Evolutionary conservation across 2,329 filamentous ascomycete species (phyloP).

Genomic region (Ascochyta lentis): DNA sequence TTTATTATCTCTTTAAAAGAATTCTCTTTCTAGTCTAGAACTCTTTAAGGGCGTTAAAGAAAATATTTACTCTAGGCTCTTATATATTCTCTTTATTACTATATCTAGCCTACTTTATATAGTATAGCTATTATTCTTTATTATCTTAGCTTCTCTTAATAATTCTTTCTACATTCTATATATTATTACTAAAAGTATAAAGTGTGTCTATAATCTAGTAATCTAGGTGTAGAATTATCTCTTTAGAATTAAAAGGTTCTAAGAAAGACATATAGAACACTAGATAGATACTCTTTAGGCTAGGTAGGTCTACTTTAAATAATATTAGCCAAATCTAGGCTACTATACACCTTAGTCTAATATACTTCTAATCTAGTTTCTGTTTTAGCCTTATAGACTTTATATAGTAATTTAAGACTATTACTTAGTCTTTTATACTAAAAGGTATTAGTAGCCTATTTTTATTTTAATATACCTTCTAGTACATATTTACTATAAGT

Average conservation of each 20-base stretch:
- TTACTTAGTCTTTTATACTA: not conserved
- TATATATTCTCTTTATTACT: no score
- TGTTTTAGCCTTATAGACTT: not conserved
- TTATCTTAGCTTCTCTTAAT: no score
- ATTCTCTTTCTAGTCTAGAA: no score
- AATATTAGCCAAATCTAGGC: not conserved
- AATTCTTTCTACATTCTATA: no score
- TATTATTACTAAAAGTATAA: not conserved
- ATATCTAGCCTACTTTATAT: no score
- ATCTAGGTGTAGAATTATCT: not conserved
- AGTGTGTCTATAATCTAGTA: not conserved
- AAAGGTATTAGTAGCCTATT: not conserved
- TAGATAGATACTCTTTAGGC: not conserved
- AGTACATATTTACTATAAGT: not conserved
- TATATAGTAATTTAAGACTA: not conserved
- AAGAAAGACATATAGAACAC: not conserved
- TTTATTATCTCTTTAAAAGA: no score
- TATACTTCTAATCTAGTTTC: not conserved
- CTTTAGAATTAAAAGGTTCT: not conserved
- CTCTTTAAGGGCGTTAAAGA: no score
- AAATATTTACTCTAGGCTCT: no score
- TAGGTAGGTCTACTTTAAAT: not conserved
- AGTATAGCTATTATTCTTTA: no score
- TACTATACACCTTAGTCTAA: not conserved
- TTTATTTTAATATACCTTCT: not conserved